Evolutionary conservation across 208 protist genomes (phyloP).

Genomic region (Leishmania mexicana): DNA sequence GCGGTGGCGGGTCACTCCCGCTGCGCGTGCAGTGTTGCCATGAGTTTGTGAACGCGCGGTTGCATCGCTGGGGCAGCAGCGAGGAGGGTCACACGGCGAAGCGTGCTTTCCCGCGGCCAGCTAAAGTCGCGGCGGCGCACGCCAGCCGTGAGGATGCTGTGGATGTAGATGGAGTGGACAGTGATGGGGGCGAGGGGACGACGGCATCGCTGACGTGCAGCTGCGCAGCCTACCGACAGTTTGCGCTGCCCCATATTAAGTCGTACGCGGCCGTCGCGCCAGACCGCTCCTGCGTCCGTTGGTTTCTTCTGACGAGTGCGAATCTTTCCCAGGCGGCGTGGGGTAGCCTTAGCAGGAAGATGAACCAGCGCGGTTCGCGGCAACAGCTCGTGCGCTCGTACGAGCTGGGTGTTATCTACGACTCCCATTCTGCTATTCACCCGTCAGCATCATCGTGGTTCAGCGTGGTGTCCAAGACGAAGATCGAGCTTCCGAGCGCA

Average conservation of each 20-base stretch:
- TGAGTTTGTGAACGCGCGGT: slow-evolving; percentile 65
- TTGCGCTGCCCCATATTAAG: slow-evolving; percentile 85
- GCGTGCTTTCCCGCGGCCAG: background rate
- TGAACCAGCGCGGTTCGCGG: slow-evolving; percentile 13
- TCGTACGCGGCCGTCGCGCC: slow-evolving; percentile 58
- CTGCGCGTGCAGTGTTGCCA: slow-evolving; percentile 53
- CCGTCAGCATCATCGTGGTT: slow-evolving; percentile 8
- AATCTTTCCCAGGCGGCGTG: slow-evolving; percentile 90
- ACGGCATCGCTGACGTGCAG: background rate
- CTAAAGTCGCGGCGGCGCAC: background rate
- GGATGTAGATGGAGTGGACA: slow-evolving; percentile 16
- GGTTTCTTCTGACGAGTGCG: slow-evolving; percentile 82
- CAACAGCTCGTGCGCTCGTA: slow-evolving; percentile 68
- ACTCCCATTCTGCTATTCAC: slow-evolving; percentile 33
- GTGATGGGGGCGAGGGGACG: slow-evolving; percentile 1
- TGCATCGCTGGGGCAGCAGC: slow-evolving; percentile 62
- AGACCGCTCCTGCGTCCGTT: slow-evolving; percentile 42
- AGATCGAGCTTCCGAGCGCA: slow-evolving; percentile 34
- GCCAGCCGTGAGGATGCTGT: slow-evolving; percentile 7
- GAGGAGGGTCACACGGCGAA: background rate
- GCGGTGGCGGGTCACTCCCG: slow-evolving; percentile 74
- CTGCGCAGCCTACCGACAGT: slow-evolving; percentile 11
- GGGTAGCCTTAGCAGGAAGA: slow-evolving; percentile 38
- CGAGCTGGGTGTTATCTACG: slow-evolving; percentile 89
- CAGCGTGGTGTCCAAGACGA: slow-evolving; percentile 41